A percentile compares a stretch with the other conserved stretches of the same genome.
Evolutionary conservation across 805 yeast genomes (phyloP).

Genomic region (Candida tibetensis): DNA sequence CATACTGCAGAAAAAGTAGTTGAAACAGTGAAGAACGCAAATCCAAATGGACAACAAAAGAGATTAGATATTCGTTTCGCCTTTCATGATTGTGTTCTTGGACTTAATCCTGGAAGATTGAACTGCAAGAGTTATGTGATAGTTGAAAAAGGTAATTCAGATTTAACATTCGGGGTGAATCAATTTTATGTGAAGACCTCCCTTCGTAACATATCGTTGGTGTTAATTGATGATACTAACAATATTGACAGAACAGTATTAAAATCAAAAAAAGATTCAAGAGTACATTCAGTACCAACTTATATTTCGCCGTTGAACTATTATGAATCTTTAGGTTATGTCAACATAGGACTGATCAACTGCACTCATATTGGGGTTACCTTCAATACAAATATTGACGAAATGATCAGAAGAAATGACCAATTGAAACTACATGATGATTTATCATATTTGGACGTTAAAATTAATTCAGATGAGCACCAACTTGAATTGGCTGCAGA

Average conservation of each 20-base stretch:
- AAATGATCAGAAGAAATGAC: constrained; percentile 14
- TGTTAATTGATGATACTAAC: constrained; percentile 61
- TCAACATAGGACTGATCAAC: constrained; percentile 48
- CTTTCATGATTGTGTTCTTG: constrained; percentile 55
- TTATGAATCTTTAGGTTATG: constrained; percentile 49
- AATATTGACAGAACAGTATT: neutral
- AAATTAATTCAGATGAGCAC: constrained; percentile 47
- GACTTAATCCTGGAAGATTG: constrained; percentile 62
- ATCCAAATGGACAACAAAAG: neutral
- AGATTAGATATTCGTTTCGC: constrained; percentile 30
- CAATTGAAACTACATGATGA: constrained; percentile 19
- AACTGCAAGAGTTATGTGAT: constrained; percentile 51
- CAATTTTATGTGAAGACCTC: constrained; percentile 42
- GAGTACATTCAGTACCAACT: constrained; percentile 1
- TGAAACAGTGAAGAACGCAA: neutral
- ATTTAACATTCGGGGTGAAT: constrained; percentile 35
- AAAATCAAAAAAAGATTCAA: constrained; percentile 1
- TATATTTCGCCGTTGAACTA: constrained; percentile 34
- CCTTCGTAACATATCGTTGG: constrained; percentile 47
- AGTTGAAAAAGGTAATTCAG: constrained; percentile 53
- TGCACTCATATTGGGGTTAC: constrained; percentile 36
- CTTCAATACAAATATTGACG: constrained; percentile 22
- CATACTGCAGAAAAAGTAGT: neutral
- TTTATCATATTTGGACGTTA: constrained; percentile 39
- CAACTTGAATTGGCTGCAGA: constrained; percentile 74